Evolutionary conservation across 805 yeast genomes (phyloP), one percentile per base, ranked within the genome.

Genomic region (Cyberlindnera euphorbiae): DNA sequence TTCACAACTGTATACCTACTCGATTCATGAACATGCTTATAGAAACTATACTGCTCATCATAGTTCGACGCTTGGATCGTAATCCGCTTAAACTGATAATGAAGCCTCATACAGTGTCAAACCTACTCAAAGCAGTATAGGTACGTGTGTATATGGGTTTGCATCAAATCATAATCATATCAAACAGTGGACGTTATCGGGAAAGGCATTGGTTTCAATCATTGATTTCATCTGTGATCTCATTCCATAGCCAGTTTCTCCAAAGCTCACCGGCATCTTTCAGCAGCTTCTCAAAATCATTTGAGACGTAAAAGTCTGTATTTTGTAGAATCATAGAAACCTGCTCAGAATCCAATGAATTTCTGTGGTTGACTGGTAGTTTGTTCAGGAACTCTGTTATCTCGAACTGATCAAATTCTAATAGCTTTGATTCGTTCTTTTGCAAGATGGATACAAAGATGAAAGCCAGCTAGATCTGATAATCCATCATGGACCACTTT

Each of bases 331-430:
- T 58, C 11, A n/a, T n/a, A n/a, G n/a, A n/a, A n/a, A 64, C 49
- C 29, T 56, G 62, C 12, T 56, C 36, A 12, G 41, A 19, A 16
- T 35, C 38, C 5, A 13, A n/a, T n/a, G n/a, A n/a, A n/a, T n/a
- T 12, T 25, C 30, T 36, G 6, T 25, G 35, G 25, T 27, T 33
- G 32, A 38, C 15, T n/a, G 36, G 44, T n/a, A 63, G 53, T 35
- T 79, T 72, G 42, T 76, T 75, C 43, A 89, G 67, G 46, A 78
- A 77, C 54, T 88, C 94, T 26, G 88, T 69, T 30, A 87, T 85
- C 60, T 89, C 97, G 45, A 84, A 79, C 55, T 86, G 95, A 52
- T 89, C 97, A 45, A 88, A 78, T 55, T 89, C 97, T 45, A 85
- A 70, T 36, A 89, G 67, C 26, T 82, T 77, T 47, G 77, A 76